These are phyloP conservation scores for Zychaea mexicana DNA, from an alignment of 371 early-diverging fungal genomes.

Conservation along the genomic window DNA sequence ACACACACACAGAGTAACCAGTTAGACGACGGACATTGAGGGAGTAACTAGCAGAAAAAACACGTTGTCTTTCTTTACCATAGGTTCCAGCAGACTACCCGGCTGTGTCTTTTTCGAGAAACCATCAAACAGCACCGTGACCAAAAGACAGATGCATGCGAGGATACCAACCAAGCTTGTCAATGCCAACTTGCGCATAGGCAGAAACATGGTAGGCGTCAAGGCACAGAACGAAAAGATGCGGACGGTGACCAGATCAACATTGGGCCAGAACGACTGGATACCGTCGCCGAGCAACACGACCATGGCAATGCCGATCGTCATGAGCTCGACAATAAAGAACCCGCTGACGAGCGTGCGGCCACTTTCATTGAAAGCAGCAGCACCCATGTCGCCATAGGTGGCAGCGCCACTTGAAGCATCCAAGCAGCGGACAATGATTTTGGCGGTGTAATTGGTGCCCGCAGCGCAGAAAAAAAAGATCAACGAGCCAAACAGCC, in stretches of 20 bases:
- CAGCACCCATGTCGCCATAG: conserved; percentile 69
- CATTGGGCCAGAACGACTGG: conserved; percentile 22
- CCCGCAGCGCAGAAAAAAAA: conserved; percentile 49
- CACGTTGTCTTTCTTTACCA: conserved; percentile 23
- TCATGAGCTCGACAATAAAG: conserved; percentile 64
- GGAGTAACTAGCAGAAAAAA: no score
- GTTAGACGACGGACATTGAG: no score
- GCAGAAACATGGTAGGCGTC: conserved; percentile 35
- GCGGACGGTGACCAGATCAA: conserved; percentile 22
- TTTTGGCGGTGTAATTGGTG: conserved; percentile 60
- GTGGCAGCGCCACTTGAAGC: conserved; percentile 28
- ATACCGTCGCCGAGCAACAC: conserved; percentile 36
- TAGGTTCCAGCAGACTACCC: conserved; percentile 58
- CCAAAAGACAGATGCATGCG: conserved; percentile 30
- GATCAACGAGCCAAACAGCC: conserved; percentile 58
- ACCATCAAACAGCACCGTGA: conserved; percentile 45
- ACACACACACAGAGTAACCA: no score
- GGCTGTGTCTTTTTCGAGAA: conserved; percentile 42
- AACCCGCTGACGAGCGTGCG: conserved; percentile 44
- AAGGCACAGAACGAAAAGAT: conserved; percentile 24
- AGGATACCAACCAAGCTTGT: conserved; percentile 50
- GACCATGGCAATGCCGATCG: conserved; percentile 46
- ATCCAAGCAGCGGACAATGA: conserved; percentile 44
- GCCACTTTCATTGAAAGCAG: conserved; percentile 61
- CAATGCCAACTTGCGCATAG: conserved; percentile 45